A percentile compares a stretch with the other conserved stretches of the same genome.
Evolutionary conservation across 305 asterid genomes (phyloP).

Genomic region (Salvia sclarea): DNA sequence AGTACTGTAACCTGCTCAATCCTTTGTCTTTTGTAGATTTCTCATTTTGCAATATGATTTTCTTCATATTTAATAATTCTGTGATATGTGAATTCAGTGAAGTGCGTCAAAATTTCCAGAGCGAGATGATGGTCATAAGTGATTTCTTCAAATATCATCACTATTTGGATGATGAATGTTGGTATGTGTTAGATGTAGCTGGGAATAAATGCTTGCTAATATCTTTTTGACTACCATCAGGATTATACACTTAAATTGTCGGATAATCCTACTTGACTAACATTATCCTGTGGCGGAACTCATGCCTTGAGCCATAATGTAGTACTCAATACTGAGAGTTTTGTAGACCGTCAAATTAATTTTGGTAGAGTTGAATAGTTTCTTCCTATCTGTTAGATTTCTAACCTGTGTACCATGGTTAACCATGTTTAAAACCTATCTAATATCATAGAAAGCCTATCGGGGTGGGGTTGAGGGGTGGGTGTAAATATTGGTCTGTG

Average conservation of each 20-base stretch:
- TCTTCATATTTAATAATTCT: slow-evolving; percentile 25
- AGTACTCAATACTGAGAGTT: slow-evolving; percentile 21
- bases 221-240: slow-evolving; percentile 20
- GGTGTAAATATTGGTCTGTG: neutral
- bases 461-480: neutral
- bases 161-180: slow-evolving; percentile 35
- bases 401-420: slow-evolving; percentile 5
- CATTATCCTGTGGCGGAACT: slow-evolving; percentile 17
- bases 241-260: slow-evolving; percentile 28
- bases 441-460: slow-evolving; percentile 9
- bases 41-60: slow-evolving; percentile 4
- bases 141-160: slow-evolving; percentile 37
- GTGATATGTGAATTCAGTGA: slow-evolving; percentile 34
- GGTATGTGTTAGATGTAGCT: slow-evolving; percentile 34
- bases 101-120: slow-evolving; percentile 27
- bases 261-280: slow-evolving; percentile 21
- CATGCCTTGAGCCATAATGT: slow-evolving; percentile 12
- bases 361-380: slow-evolving; percentile 44
- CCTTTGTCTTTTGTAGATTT: slow-evolving; percentile 21
- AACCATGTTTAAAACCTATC: neutral
- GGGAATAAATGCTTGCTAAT: slow-evolving; percentile 12
- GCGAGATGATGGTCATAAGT: slow-evolving; percentile 33
- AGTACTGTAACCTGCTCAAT: slow-evolving; percentile 20
- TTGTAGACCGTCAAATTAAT: slow-evolving; percentile 18
- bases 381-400: slow-evolving; percentile 23